phyloP scores from a whole-genome alignment of 1,284 basidiomycete genomes.

The Acaromyces ingoldii region DNA sequence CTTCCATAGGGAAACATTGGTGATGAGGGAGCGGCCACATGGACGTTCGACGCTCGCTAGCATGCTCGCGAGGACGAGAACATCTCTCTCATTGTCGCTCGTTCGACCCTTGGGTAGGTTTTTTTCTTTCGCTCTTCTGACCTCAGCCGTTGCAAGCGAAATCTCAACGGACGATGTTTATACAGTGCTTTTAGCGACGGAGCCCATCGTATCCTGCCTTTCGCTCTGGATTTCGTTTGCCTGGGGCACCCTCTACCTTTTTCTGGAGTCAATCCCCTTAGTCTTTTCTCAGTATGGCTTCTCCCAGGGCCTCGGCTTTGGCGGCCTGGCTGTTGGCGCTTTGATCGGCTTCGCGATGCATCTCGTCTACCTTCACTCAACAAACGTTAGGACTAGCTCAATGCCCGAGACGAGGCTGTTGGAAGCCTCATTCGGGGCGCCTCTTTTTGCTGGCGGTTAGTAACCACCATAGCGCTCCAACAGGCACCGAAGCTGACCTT shows the following conservation, averaged over 20 bases:
- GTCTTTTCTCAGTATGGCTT: constrained; percentile 60
- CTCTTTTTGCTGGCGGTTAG: constrained; percentile 19
- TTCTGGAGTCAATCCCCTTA: constrained; percentile 44
- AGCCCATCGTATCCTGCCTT: constrained; percentile 65
- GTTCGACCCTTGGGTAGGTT: constrained; percentile 19
- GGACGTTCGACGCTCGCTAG: too few relatives aligned
- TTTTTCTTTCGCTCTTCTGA: constrained; percentile 64
- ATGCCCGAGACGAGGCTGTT: constrained; percentile 54
- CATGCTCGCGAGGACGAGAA: too few relatives aligned
- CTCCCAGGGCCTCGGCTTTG: constrained; percentile 33
- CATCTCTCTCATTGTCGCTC: neutral
- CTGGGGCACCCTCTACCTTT: constrained; percentile 46
- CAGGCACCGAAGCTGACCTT: too few relatives aligned
- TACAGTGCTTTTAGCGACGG: constrained; percentile 56
- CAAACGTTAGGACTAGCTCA: constrained; percentile 51
- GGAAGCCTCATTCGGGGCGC: constrained; percentile 47
- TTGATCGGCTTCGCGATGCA: constrained; percentile 55
- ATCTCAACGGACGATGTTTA: neutral
- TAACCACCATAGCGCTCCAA: too few relatives aligned
- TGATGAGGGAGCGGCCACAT: too few relatives aligned
- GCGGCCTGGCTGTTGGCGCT: constrained; percentile 23
- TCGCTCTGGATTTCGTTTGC: constrained; percentile 46
- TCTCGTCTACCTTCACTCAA: constrained; percentile 49
- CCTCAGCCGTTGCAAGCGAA: constrained; percentile 56
- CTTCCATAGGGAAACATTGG: neutral